Evolutionary conservation across 2,329 filamentous ascomycete genomes (phyloP).

Genomic region (Nemania diffusa): DNA sequence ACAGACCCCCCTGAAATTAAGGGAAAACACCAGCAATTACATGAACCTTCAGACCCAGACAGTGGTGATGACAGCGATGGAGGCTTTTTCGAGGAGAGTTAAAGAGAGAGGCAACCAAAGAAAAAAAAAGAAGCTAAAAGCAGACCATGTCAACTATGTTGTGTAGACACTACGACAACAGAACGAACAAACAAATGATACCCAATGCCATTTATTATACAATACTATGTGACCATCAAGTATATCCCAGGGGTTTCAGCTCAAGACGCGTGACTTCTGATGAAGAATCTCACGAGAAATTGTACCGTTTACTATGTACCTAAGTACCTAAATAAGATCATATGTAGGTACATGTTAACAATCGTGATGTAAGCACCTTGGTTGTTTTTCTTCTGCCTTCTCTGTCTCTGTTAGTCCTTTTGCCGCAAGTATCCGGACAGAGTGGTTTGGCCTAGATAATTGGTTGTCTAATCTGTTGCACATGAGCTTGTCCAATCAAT

Average conservation of each 20-base stretch:
- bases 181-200: constrained; percentile 38
- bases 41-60: constrained; percentile 45
- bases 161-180: constrained; percentile 12
- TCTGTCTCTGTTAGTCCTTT: neutral
- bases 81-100: constrained; percentile 65
- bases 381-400: neutral
- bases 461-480: neutral
- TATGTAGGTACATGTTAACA: neutral
- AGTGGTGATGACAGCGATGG: constrained; percentile 62
- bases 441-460: neutral
- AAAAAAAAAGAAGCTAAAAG: neutral
- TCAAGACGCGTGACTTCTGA: neutral
- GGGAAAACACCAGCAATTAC: constrained; percentile 53
- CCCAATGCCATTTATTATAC: constrained; percentile 24
- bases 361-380: neutral
- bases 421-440: neutral
- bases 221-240: neutral
- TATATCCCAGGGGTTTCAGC: neutral
- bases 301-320: neutral
- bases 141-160: neutral
- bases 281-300: neutral
- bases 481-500: neutral
- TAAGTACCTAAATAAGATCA: neutral
- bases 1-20: constrained; percentile 40
- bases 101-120: neutral